These are phyloP conservation scores for Penicillium turbatum DNA, from an alignment of 495 filamentous ascomycete species.

Conservation along the genomic window DNA sequence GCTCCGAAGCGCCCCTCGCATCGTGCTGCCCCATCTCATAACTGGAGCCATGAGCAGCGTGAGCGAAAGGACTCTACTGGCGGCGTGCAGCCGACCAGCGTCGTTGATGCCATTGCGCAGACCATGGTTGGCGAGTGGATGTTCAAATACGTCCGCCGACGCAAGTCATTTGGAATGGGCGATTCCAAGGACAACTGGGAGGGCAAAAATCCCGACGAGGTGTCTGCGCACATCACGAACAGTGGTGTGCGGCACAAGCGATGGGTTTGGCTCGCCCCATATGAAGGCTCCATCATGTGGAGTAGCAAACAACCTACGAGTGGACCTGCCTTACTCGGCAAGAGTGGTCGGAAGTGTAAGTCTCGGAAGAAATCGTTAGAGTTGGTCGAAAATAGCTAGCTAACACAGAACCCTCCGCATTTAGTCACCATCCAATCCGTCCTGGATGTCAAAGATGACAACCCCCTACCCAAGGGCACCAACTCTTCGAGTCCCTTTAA, in stretches of 20 bases:
- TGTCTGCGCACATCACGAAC: conserved; percentile 51
- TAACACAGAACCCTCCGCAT: conserved; percentile 1
- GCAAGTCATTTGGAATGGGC: conserved; percentile 77
- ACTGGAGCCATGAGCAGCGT: conserved; percentile 25
- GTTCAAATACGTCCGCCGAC: conserved; percentile 94
- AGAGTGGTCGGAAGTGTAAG: conserved; percentile 94
- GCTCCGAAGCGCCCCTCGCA: conserved; percentile 20
- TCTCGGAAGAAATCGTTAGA: conserved; percentile 10
- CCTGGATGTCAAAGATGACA: conserved; percentile 92
- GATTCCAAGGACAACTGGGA: conserved; percentile 64
- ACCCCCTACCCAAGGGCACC: conserved; percentile 72
- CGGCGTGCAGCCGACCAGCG: conserved; percentile 66
- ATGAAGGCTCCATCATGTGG: conserved; percentile 95
- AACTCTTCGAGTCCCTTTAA: conserved; percentile 62
- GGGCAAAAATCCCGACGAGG: conserved; percentile 44
- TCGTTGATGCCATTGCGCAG: conserved; percentile 96
- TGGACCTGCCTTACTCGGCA: conserved; percentile 84
- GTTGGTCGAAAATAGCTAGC: conserved; percentile 4
- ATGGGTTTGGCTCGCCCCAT: conserved; percentile 98
- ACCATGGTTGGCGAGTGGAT: conserved; percentile 99
- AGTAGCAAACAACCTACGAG: conserved; percentile 94
- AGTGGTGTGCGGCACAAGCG: conserved; percentile 78
- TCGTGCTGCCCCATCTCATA: conserved; percentile 19
- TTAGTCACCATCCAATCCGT: conserved; percentile 93
- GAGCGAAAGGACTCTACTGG: conserved; percentile 48